Evolutionary conservation across 2,329 filamentous ascomycete species (phyloP), one percentile per base, ranked within the genome.

Genomic region (Daldinia sp.): DNA sequence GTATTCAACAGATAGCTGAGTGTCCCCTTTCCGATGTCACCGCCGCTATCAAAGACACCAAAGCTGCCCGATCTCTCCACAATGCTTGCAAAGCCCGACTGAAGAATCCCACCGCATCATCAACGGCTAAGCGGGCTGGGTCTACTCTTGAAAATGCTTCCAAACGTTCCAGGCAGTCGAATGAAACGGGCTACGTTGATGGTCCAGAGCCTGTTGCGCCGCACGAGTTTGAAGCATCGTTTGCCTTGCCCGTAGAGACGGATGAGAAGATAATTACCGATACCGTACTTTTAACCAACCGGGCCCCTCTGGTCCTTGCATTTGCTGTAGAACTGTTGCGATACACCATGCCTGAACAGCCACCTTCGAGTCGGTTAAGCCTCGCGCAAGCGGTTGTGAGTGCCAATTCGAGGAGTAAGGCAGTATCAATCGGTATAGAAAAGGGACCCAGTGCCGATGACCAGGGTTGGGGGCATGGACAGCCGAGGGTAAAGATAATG

Each of bases 281-380:
- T 1, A 87, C 87, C 0, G 81, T 83, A 0, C 73, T 97, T 1
- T 82, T 90, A 68, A 96, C 93, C 0, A 97, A 97, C 75, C 86
- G 94, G 42, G 93, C 94, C 1, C 93, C 94, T 0, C 81, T 97
- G 1, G 89, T 97, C 1, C 84, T 97, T 4, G 93, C 93, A 0
- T 97, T 97, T 79, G 89, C 91, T 0, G 87, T 93, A 13, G 87
- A 89, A 67, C 77, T 95, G 55, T 78, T 97, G 53, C 90, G 92
- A 51, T 90, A 91, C 76, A 97, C 93, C 0, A 95, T 94, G 90
- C 92, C 93, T 0, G 90, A 92, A 72, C 94, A 97, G 77, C 93
- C 93, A 2, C 84, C 90, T 2, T 96, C 92, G n/a, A 95, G 93
- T 77, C 86, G 93, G 53, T 82, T 97, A 20, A 97, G 93, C 76